Percentiles rank a stretch among this genome's conserved stretches.
phyloP scores from a whole-genome alignment of 1,284 basidiomycete species.

The Cutaneotrichosporon sp. region DNA sequence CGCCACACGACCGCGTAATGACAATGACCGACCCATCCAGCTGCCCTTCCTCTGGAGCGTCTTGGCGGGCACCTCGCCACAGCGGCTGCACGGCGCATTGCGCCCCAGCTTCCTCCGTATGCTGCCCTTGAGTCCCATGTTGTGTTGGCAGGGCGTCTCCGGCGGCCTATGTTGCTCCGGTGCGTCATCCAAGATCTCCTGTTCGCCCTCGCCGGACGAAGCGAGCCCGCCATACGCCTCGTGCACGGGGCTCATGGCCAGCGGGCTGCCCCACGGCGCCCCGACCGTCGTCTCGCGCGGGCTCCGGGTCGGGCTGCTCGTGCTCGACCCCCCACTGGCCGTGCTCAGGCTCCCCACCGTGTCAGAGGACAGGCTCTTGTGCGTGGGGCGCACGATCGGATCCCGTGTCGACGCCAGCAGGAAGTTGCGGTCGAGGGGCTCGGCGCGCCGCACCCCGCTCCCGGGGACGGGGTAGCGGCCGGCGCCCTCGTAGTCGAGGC shows the following conservation, averaged over 20 bases:
- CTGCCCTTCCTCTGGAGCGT: not conserved
- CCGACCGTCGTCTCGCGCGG: not conserved
- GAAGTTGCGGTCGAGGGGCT: not conserved
- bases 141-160: not conserved
- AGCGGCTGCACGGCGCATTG: not conserved
- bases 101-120: conserved; percentile 2
- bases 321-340: not conserved
- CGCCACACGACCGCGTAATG: not conserved
- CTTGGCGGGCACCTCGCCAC: not conserved
- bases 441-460: not conserved
- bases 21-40: not conserved
- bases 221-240: not conserved
- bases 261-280: not conserved
- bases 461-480: not conserved
- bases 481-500: not conserved
- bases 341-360: not conserved
- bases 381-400: not conserved
- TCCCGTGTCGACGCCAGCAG: not conserved
- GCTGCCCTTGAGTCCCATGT: not conserved
- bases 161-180: not conserved
- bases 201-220: not conserved
- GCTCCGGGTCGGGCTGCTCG: not conserved
- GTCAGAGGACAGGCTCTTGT: not conserved
- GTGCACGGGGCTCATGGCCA: not conserved
- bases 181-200: not conserved